Evolutionary conservation across 345 rosid species (phyloP), one percentile per base, ranked within the genome.

Genomic region (Erucastrum elatum): DNA sequence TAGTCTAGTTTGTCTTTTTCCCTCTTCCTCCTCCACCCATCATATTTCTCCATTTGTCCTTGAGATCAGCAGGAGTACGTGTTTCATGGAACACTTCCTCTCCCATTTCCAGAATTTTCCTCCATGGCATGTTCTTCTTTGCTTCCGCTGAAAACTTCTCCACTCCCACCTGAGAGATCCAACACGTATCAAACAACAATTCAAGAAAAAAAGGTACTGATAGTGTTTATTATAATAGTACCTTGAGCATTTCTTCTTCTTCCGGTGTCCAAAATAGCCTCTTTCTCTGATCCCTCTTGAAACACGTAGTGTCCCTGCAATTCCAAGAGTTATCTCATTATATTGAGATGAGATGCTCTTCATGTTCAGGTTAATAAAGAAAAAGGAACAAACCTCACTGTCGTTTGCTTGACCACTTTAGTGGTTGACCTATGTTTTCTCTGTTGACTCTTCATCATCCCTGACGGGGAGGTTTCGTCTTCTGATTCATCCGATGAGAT

Each of bases 41-140:
- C 33, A 85, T 80, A 69, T 77, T 85, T 84, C 87, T 89, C 96
- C 96, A 92, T 74, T 92, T 94, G 76, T 90, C 93, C 81, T 88
- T 90, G 35, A 94, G 96, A 82, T 90, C 97, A 62, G 74, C 12
- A 0, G 98, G 91, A 31, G 82, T 82, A 37, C 97, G 91, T 51
- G 85, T 86, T 56, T 68, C 41, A 33, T 89, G 62, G 49, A 92
- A 94, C 71, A 88, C 85, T 25, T 75, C 79, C 6, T n/a, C 75
- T 71, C 98, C 97, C 84, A 84, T 86, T 16, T 90, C 92, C 82
- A 92, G 75, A 70, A 94, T 83, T 80, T 87, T 94, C 78, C 84
- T 85, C 97, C 97, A 94, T 8, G 98, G 93, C 56, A 90, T 64
- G 82, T 92, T 88, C 84, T 86, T 92, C 4, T 85, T 89, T 13